A percentile compares a stretch with the other conserved stretches of the same genome.
These are phyloP conservation scores for Lactifluus volemus DNA, from an alignment of 768 basidiomycete species.

Conservation along the genomic window DNA sequence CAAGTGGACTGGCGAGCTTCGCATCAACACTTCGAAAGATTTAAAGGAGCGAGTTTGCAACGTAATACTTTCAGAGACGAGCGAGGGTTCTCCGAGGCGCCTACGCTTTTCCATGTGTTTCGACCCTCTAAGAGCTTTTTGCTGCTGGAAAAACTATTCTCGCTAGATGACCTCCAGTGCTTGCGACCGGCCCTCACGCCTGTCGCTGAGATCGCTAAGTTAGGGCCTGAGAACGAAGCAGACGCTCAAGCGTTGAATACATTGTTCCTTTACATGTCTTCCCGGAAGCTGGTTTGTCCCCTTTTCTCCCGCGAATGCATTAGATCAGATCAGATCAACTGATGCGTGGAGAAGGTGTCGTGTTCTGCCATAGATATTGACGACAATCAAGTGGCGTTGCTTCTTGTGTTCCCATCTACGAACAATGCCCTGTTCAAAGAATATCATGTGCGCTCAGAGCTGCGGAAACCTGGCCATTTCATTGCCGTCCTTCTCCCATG, in stretches of 20 bases:
- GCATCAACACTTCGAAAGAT: slow-evolving; percentile 31
- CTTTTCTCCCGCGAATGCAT: not conserved
- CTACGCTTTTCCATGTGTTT: slow-evolving; percentile 44
- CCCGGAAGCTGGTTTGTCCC: slow-evolving; percentile 25
- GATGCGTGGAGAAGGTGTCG: slow-evolving; percentile 8
- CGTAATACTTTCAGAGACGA: slow-evolving; percentile 38
- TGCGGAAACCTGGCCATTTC: slow-evolving; percentile 27
- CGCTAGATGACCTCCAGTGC: slow-evolving; percentile 36
- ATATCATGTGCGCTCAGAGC: slow-evolving; percentile 36
- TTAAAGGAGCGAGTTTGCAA: slow-evolving; percentile 40
- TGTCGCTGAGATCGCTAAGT: slow-evolving; percentile 43
- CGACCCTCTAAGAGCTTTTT: slow-evolving; percentile 32
- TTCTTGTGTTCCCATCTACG: slow-evolving; percentile 45
- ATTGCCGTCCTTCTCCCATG: slow-evolving; percentile 43
- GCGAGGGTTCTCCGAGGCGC: slow-evolving; percentile 32
- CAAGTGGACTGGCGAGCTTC: slow-evolving; percentile 56
- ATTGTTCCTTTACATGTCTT: slow-evolving; percentile 44
- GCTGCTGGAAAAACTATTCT: slow-evolving; percentile 39
- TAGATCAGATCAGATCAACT: slow-evolving; percentile 1
- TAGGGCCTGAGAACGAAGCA: slow-evolving; percentile 33
- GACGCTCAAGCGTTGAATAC: slow-evolving; percentile 35
- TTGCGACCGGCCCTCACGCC: slow-evolving; percentile 43
- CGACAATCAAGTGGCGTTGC: slow-evolving; percentile 38
- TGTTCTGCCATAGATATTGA: slow-evolving; percentile 42
- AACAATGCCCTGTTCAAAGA: slow-evolving; percentile 29